phyloP scores from a whole-genome alignment of 306 rosid species.

The Vachellia collinsii region DNA sequence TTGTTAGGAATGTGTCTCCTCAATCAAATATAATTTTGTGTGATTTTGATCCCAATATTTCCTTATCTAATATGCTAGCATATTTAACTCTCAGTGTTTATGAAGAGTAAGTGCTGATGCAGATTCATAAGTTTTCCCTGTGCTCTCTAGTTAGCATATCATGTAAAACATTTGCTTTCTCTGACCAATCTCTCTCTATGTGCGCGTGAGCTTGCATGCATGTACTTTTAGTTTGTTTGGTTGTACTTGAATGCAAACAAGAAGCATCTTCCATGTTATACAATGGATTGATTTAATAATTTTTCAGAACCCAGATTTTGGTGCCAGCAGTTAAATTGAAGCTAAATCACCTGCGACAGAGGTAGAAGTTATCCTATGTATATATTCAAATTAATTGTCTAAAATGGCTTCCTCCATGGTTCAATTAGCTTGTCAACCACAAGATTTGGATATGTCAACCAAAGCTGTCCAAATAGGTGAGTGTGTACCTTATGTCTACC shows the following conservation, averaged over 20 bases:
- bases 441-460: conserved; percentile 23
- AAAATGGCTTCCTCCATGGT: conserved; percentile 21
- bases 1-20: no score
- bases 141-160: no score
- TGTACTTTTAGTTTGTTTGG: background rate
- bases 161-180: no score
- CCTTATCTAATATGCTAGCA: no score
- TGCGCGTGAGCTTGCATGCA: no score
- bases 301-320: conserved; percentile 20
- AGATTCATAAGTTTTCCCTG: no score
- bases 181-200: no score
- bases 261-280: conserved; percentile 3
- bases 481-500: conserved; percentile 4
- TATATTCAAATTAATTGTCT: conserved; percentile 35
- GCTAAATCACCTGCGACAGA: conserved; percentile 28
- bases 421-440: conserved; percentile 15
- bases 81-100: no score
- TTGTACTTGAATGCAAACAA: conserved; percentile 3
- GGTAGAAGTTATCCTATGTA: conserved; percentile 34
- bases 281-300: conserved; percentile 15
- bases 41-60: no score
- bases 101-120: no score
- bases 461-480: conserved; percentile 36
- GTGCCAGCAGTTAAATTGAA: conserved; percentile 28
- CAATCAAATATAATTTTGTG: no score